phyloP scores from a whole-genome alignment of 2,329 filamentous ascomycete genomes.

The Penicillium polonicum region DNA sequence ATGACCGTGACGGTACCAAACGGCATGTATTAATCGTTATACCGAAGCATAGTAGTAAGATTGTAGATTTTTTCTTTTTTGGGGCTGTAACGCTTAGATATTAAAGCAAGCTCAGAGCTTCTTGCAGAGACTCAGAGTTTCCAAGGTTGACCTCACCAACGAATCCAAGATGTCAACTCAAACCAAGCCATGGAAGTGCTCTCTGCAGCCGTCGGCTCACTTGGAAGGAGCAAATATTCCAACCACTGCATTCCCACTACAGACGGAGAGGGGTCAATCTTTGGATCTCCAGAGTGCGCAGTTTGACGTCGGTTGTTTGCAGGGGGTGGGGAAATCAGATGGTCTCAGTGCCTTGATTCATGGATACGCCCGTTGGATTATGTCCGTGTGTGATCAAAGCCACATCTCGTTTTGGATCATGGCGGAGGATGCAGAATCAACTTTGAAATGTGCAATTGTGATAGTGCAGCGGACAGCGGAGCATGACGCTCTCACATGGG shows the following conservation, averaged over 20 bases:
- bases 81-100: neutral
- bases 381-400: neutral
- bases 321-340: neutral
- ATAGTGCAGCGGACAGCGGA: neutral
- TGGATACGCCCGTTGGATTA: slow-evolving; percentile 3
- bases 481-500: neutral
- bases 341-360: neutral
- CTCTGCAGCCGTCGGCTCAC: neutral
- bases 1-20: neutral
- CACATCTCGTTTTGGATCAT: neutral
- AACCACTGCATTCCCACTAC: neutral
- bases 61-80: neutral
- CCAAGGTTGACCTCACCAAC: neutral
- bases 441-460: neutral
- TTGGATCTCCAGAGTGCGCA: neutral
- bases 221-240: neutral
- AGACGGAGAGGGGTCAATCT: neutral
- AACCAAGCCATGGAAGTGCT: neutral
- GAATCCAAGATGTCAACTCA: slow-evolving; percentile 1
- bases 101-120: neutral
- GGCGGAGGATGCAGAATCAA: neutral
- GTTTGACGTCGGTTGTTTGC: neutral
- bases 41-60: neutral
- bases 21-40: neutral
- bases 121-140: neutral